These are phyloP conservation scores for Amanita jacksonii DNA, from an alignment of 768 basidiomycete species.

Conservation along the genomic window DNA sequence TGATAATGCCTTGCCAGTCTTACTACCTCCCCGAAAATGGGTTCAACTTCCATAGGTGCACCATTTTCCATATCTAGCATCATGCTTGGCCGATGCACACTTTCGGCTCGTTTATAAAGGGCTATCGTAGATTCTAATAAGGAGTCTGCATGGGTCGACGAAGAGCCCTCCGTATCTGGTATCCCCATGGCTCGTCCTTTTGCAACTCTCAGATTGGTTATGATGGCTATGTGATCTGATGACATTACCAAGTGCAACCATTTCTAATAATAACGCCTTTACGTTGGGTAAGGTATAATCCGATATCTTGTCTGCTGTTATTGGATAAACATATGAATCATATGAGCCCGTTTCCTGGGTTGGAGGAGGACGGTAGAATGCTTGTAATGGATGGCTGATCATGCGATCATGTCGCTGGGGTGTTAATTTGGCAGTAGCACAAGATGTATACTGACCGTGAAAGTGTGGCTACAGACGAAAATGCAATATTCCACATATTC, in stretches of 20 bases:
- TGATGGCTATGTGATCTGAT: background rate
- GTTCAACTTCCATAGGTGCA: constrained; percentile 58
- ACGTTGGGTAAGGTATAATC: constrained; percentile 38
- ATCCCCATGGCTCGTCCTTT: constrained; percentile 38
- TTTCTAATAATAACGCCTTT: constrained; percentile 35
- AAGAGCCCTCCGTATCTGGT: constrained; percentile 36
- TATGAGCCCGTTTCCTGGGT: constrained; percentile 25
- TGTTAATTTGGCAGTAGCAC: constrained; percentile 7
- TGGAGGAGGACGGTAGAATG: constrained; percentile 41
- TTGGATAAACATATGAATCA: constrained; percentile 28
- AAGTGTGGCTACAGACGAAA: constrained; percentile 44
- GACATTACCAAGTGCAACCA: constrained; percentile 30
- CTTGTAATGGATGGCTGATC: constrained; percentile 33
- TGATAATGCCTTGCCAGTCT: constrained; percentile 35
- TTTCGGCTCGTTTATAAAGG: constrained; percentile 32
- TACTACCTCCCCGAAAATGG: constrained; percentile 53
- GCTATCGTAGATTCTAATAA: constrained; percentile 29
- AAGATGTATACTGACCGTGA: constrained; percentile 22
- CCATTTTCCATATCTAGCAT: constrained; percentile 45
- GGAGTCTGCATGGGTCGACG: constrained; percentile 29
- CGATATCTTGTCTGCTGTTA: constrained; percentile 31
- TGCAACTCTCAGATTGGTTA: background rate
- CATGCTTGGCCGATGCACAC: constrained; percentile 50
- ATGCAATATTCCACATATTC: constrained; percentile 55
- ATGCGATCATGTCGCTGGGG: background rate